These are phyloP conservation scores for Mortierella hygrophila DNA, from an alignment of 192 early-diverging fungal species.

Conservation along the genomic window DNA sequence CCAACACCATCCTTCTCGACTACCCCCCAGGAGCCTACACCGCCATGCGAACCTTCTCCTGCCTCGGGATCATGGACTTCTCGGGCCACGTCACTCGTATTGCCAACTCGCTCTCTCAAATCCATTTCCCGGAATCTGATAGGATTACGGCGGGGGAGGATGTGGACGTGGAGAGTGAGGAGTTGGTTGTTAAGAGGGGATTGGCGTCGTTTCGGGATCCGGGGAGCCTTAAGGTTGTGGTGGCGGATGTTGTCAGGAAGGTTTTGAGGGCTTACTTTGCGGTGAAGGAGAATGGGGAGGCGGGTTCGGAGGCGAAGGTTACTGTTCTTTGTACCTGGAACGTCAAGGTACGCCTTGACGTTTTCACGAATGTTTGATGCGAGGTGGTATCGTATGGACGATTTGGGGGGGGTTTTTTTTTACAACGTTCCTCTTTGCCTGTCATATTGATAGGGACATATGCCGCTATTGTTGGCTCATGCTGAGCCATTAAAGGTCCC, in stretches of 20 bases:
- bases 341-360: slow-evolving; percentile 43
- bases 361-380: background rate
- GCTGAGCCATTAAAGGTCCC: slow-evolving; percentile 16
- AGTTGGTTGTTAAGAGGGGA: slow-evolving; percentile 23
- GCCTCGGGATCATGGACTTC: slow-evolving; percentile 64
- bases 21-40: slow-evolving; percentile 70
- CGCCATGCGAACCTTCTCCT: slow-evolving; percentile 65
- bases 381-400: background rate
- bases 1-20: slow-evolving; percentile 12
- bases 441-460: background rate
- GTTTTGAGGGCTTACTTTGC: slow-evolving; percentile 60
- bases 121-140: slow-evolving; percentile 47
- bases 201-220: slow-evolving; percentile 58
- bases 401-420: background rate
- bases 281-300: slow-evolving; percentile 1
- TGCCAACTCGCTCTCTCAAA: slow-evolving; percentile 58
- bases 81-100: slow-evolving; percentile 62
- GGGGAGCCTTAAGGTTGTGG: slow-evolving; percentile 31
- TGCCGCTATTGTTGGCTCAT: slow-evolving; percentile 11
- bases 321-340: slow-evolving; percentile 67
- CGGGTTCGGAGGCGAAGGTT: slow-evolving; percentile 60
- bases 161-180: background rate
- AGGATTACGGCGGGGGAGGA: slow-evolving; percentile 22
- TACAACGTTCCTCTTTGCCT: background rate
- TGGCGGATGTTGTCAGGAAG: slow-evolving; percentile 58